Percentiles rank a stretch among this genome's conserved stretches.
Conservation (phyloP, 2,329 filamentous ascomycete genomes). For the Xylaria sp. region DNA sequence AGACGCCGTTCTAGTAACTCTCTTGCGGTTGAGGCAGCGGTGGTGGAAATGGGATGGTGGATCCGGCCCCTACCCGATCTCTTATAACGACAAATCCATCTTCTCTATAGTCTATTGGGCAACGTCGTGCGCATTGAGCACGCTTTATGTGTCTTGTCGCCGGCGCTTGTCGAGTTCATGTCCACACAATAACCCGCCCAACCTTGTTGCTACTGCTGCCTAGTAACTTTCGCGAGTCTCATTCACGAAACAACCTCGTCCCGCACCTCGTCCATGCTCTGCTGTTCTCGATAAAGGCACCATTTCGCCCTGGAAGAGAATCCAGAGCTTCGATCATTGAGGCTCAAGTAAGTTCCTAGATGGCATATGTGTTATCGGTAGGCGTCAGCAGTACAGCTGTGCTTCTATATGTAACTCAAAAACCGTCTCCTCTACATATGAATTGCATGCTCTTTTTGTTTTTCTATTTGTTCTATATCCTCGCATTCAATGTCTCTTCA, state of each 20-base stretch:
- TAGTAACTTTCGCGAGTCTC: slow-evolving; percentile 10
- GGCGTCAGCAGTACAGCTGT: neutral
- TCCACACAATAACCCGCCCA: neutral
- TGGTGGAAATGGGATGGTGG: slow-evolving; percentile 37
- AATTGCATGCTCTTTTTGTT: neutral
- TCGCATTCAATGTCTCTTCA: neutral
- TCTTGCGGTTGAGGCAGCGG: slow-evolving; percentile 33
- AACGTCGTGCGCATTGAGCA: slow-evolving; percentile 1
- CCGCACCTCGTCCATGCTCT: slow-evolving; percentile 13
- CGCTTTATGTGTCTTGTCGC: slow-evolving; percentile 1
- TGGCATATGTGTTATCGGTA: neutral
- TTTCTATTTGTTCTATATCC: neutral
- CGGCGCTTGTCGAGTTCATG: slow-evolving; percentile 10
- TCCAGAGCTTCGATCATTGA: slow-evolving; percentile 1
- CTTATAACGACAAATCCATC: slow-evolving; percentile 30
- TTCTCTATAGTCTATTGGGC: slow-evolving; percentile 10
- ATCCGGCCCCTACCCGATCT: slow-evolving; percentile 37
- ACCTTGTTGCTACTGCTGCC: slow-evolving; percentile 4
- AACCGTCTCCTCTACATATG: neutral
- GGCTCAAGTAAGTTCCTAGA: slow-evolving; percentile 25
- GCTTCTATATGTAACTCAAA: neutral
- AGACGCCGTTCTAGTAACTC: slow-evolving; percentile 25
- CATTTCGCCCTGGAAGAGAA: slow-evolving; percentile 1
- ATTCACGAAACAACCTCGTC: slow-evolving; percentile 9
- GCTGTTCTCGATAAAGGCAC: slow-evolving; percentile 7